Evolutionary conservation across 2,329 filamentous ascomycete genomes (phyloP).

Genomic region (Xylariaceae sp.): DNA sequence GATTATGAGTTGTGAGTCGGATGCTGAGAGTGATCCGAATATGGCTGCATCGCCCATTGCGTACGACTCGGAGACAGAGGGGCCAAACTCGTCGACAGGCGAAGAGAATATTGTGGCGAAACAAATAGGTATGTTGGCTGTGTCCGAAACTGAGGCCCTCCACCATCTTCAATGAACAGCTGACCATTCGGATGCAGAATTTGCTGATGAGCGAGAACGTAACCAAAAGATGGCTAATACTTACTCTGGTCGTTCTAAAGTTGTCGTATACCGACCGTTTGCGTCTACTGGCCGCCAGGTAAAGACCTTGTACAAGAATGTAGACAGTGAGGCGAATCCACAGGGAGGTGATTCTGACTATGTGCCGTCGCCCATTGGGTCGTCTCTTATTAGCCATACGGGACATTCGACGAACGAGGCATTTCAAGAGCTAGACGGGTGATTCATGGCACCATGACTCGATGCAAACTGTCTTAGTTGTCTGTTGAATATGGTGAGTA

Average conservation of each 20-base stretch:
- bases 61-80: slow-evolving; percentile 13
- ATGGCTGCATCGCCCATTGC: slow-evolving; percentile 17
- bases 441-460: background rate
- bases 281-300: background rate
- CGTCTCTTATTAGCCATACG: slow-evolving; percentile 29
- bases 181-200: no score
- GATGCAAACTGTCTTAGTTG: slow-evolving; percentile 10
- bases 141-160: background rate
- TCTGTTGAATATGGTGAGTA: no score
- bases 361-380: slow-evolving; percentile 12
- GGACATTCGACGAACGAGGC: slow-evolving; percentile 27
- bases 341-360: slow-evolving; percentile 3
- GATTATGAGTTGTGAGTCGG: slow-evolving; percentile 27
- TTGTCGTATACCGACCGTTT: no score
- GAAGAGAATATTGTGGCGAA: slow-evolving; percentile 5
- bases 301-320: slow-evolving; percentile 2
- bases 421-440: slow-evolving; percentile 1
- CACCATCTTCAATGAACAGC: background rate
- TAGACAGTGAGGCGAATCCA: background rate
- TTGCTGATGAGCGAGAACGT: no score
- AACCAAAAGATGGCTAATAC: no score
- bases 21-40: slow-evolving; percentile 17
- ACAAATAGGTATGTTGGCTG: slow-evolving; percentile 21
- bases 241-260: no score
- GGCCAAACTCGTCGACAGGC: background rate